phyloP scores from a whole-genome alignment of 2,329 filamentous ascomycete species.

The Aspergillus sp. region DNA sequence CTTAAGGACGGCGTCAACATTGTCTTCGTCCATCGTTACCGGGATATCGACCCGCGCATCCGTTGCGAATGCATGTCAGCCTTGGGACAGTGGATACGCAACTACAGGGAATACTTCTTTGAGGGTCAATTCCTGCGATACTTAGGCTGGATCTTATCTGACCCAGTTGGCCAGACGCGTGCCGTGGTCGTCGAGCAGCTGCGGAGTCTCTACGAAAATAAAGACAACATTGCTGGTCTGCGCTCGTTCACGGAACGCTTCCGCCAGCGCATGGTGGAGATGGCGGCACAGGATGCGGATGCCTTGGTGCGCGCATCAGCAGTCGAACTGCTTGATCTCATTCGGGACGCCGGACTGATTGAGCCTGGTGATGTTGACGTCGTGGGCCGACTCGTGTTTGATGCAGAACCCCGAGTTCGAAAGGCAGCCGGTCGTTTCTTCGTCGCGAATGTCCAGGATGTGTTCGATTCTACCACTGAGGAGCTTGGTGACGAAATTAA shows the following conservation, averaged over 20 bases:
- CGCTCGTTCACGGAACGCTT: slow-evolving; percentile 93
- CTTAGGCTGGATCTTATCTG: slow-evolving; percentile 90
- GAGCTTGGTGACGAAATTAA: slow-evolving; percentile 75
- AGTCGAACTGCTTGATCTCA: slow-evolving; percentile 72
- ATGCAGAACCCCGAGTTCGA: slow-evolving; percentile 74
- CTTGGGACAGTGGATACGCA: slow-evolving; percentile 80
- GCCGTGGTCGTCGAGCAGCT: slow-evolving; percentile 84
- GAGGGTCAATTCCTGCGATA: slow-evolving; percentile 87
- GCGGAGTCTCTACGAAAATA: slow-evolving; percentile 68
- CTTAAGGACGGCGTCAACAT: slow-evolving; percentile 86
- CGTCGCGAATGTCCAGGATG: slow-evolving; percentile 74
- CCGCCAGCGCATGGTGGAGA: slow-evolving; percentile 78
- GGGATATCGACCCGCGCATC: slow-evolving; percentile 85
- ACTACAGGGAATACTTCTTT: slow-evolving; percentile 79
- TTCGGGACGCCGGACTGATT: slow-evolving; percentile 77
- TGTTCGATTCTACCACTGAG: slow-evolving; percentile 71
- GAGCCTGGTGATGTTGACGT: slow-evolving; percentile 88
- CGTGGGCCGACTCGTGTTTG: slow-evolving; percentile 81
- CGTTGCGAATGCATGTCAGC: slow-evolving; percentile 81
- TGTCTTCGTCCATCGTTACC: slow-evolving; percentile 91
- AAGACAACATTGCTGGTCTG: slow-evolving; percentile 67
- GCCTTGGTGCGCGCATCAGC: slow-evolving; percentile 70
- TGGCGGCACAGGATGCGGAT: slow-evolving; percentile 81
- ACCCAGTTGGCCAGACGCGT: slow-evolving; percentile 65
- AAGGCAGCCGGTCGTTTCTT: slow-evolving; percentile 90